These are phyloP conservation scores for Xenoacremonium recifei DNA, from an alignment of 2,329 filamentous ascomycete species.

Conservation along the genomic window DNA sequence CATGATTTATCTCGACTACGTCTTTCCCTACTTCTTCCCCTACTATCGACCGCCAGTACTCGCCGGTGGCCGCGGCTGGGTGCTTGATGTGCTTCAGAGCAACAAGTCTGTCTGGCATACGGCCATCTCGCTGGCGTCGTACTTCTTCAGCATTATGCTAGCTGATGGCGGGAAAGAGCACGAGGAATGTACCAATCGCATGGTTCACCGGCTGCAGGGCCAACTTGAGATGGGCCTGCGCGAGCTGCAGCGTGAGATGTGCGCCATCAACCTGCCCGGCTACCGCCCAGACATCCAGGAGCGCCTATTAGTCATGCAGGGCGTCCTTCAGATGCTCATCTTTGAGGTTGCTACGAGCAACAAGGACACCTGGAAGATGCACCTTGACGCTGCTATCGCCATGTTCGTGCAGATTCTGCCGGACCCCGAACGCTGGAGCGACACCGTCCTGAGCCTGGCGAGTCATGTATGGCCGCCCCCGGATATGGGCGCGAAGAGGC, in stretches of 20 bases:
- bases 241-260: slow-evolving; percentile 43
- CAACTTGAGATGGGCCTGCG: slow-evolving; percentile 45
- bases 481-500: slow-evolving; percentile 29
- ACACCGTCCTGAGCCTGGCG: slow-evolving; percentile 31
- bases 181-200: slow-evolving; percentile 33
- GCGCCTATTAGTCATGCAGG: slow-evolving; percentile 44
- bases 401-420: slow-evolving; percentile 48
- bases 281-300: slow-evolving; percentile 30
- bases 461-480: slow-evolving; percentile 34
- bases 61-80: slow-evolving; percentile 59
- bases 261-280: slow-evolving; percentile 31
- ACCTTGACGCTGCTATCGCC: slow-evolving; percentile 48
- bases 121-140: slow-evolving; percentile 53
- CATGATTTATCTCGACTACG: slow-evolving; percentile 61
- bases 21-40: slow-evolving; percentile 62
- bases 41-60: slow-evolving; percentile 58
- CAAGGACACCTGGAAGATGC: slow-evolving; percentile 49
- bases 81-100: slow-evolving; percentile 54
- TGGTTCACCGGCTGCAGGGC: slow-evolving; percentile 39
- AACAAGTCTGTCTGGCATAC: slow-evolving; percentile 59
- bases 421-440: slow-evolving; percentile 35
- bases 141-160: slow-evolving; percentile 52
- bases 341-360: slow-evolving; percentile 48
- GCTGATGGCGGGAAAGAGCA: slow-evolving; percentile 31
- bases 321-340: slow-evolving; percentile 52